Conservation (phyloP, 768 basidiomycete species). For the Lactarius vividus region DNA sequence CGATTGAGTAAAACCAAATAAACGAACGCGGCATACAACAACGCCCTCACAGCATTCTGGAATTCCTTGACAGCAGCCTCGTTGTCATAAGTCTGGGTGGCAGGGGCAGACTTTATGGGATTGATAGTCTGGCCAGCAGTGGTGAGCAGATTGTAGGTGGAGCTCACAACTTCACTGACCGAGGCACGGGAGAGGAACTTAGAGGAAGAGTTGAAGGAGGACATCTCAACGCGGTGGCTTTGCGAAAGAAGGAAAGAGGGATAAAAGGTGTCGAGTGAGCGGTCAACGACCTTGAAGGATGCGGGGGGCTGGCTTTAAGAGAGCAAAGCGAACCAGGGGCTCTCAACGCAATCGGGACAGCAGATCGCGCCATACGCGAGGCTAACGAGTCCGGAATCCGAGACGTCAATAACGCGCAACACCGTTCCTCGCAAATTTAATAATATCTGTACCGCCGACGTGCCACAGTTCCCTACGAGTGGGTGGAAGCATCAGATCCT, state of each 20-base stretch:
- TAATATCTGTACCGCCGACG: neutral
- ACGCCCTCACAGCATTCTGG: constrained; percentile 4
- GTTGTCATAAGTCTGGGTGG: neutral
- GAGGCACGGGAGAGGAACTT: constrained; percentile 13
- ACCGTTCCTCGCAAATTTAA: neutral
- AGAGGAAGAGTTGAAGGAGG: constrained; percentile 1
- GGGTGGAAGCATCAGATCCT: neutral
- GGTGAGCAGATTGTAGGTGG: neutral
- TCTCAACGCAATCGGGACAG: neutral
- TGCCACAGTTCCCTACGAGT: neutral
- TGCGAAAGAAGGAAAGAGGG: neutral
- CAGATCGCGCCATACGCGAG: constrained; percentile 9
- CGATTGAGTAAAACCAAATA: neutral
- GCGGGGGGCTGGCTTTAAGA: neutral
- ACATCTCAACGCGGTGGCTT: neutral
- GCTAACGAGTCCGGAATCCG: neutral
- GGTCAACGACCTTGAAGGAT: neutral
- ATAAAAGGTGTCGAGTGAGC: neutral
- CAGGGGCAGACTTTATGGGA: neutral
- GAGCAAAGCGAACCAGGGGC: neutral
- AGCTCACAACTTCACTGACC: neutral
- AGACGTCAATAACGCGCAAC: neutral
- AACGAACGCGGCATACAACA: neutral
- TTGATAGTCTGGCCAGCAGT: neutral
- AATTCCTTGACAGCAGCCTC: constrained; percentile 13